Percentiles rank a stretch among this genome's conserved stretches.
Conservation (phyloP, 305 asterid species). For the Solanum chacoense region DNA sequence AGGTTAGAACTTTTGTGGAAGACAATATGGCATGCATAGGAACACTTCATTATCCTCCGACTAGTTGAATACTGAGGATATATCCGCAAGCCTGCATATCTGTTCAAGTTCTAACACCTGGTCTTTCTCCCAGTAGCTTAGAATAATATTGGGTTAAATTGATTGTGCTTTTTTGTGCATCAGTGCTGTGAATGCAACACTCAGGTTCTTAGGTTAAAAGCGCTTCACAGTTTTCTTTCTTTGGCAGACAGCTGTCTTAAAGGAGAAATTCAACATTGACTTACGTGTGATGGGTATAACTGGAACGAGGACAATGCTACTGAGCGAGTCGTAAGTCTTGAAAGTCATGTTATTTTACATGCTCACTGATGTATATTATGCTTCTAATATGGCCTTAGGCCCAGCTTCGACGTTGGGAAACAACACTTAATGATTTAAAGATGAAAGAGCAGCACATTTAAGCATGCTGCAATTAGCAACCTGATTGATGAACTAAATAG, state of each 20-base stretch:
- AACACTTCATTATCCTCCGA: not conserved
- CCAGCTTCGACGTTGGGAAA: not conserved
- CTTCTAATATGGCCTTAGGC: not conserved
- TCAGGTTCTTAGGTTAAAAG: not conserved
- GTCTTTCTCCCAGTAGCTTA: not conserved
- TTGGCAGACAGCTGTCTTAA: slow-evolving; percentile 80
- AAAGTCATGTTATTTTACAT: not conserved
- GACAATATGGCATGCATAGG: not conserved
- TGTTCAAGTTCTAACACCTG: not conserved
- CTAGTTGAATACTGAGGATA: not conserved
- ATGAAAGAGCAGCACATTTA: not conserved
- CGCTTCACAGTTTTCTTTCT: not conserved
- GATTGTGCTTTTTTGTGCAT: not conserved
- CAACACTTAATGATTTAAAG: not conserved
- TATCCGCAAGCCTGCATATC: not conserved
- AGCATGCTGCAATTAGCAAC: not conserved
- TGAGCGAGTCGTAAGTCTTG: slow-evolving; percentile 64
- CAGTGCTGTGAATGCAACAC: not conserved
- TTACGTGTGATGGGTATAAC: slow-evolving; percentile 92
- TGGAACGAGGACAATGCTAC: slow-evolving; percentile 69
- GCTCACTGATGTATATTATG: not conserved
- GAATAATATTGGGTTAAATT: not conserved
- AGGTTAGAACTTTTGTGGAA: not conserved
- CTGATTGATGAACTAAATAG: not conserved
- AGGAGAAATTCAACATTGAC: slow-evolving; percentile 94